These are phyloP conservation scores for Friedmanniomyces endolithicus DNA, from an alignment of 495 filamentous ascomycete species.

Conservation along the genomic window DNA sequence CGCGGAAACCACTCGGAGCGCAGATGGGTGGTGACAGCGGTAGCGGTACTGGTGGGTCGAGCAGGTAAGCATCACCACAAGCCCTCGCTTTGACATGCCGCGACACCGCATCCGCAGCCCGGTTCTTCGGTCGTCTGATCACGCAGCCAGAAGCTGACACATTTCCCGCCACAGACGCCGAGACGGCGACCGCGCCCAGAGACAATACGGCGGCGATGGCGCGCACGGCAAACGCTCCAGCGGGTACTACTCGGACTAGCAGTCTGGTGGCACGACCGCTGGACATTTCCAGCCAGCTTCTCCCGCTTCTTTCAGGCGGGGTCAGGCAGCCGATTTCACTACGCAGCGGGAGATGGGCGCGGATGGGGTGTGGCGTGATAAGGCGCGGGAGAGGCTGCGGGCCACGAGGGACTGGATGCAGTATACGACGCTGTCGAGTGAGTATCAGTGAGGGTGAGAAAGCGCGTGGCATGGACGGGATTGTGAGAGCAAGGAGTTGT, in stretches of 20 bases:
- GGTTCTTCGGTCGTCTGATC: too few relatives aligned
- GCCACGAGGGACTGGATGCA: background rate
- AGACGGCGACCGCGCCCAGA: background rate
- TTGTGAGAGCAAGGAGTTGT: background rate
- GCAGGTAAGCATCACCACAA: background rate
- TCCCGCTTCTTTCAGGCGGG: background rate
- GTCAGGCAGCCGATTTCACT: background rate
- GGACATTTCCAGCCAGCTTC: background rate
- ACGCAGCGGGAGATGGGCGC: background rate
- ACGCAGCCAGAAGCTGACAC: too few relatives aligned
- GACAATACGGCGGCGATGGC: background rate
- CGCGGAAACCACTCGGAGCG: slow-evolving; percentile 4
- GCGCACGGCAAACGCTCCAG: background rate
- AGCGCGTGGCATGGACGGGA: too few relatives aligned
- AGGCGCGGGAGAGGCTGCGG: slow-evolving; percentile 3
- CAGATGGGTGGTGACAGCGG: background rate
- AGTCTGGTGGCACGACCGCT: background rate
- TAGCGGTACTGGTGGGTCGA: background rate
- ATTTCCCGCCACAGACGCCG: background rate
- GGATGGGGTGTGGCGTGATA: slow-evolving; percentile 1
- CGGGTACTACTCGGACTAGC: slow-evolving; percentile 10
- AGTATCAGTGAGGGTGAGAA: background rate
- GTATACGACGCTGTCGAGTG: background rate
- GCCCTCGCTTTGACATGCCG: background rate
- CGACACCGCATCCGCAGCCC: too few relatives aligned